Conservation (phyloP, 768 basidiomycete genomes). For the Tricholoma flavovirens region DNA sequence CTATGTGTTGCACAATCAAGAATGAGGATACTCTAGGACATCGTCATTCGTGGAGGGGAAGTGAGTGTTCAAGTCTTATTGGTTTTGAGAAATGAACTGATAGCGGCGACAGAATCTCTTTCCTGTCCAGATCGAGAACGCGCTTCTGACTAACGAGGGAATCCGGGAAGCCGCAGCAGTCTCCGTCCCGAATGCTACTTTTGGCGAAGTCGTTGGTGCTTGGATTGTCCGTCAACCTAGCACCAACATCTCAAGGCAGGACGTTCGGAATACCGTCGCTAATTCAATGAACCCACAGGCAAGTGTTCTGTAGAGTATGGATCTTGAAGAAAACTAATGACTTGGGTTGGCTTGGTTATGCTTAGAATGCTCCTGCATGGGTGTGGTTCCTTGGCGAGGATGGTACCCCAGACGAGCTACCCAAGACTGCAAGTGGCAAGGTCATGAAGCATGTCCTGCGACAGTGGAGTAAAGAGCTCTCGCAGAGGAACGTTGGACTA, state of each 20-base stretch:
- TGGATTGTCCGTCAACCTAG: constrained; percentile 60
- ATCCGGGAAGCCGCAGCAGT: constrained; percentile 73
- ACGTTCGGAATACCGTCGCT: constrained; percentile 49
- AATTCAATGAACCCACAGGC: constrained; percentile 78
- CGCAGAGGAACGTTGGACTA: constrained; percentile 37
- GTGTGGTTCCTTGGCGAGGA: constrained; percentile 80
- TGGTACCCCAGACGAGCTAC: constrained; percentile 49
- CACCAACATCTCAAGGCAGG: constrained; percentile 37
- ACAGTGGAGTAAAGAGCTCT: constrained; percentile 58
- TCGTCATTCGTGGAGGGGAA: constrained; percentile 85
- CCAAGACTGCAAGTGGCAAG: constrained; percentile 86
- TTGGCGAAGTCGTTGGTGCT: constrained; percentile 76
- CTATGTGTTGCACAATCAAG: background rate
- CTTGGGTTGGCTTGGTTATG: background rate
- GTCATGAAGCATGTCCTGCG: constrained; percentile 78
- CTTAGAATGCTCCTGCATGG: constrained; percentile 73
- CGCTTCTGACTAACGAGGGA: constrained; percentile 44
- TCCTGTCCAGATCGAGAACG: constrained; percentile 82
- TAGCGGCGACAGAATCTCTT: constrained; percentile 58
- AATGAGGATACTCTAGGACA: constrained; percentile 41
- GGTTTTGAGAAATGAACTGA: background rate
- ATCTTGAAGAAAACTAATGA: background rate
- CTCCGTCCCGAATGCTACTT: constrained; percentile 60
- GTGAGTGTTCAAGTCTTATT: constrained; percentile 26
- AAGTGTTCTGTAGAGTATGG: constrained; percentile 8